These are phyloP conservation scores for Xylaria sp. DNA, from an alignment of 2,329 filamentous ascomycete genomes.

Conservation along the genomic window DNA sequence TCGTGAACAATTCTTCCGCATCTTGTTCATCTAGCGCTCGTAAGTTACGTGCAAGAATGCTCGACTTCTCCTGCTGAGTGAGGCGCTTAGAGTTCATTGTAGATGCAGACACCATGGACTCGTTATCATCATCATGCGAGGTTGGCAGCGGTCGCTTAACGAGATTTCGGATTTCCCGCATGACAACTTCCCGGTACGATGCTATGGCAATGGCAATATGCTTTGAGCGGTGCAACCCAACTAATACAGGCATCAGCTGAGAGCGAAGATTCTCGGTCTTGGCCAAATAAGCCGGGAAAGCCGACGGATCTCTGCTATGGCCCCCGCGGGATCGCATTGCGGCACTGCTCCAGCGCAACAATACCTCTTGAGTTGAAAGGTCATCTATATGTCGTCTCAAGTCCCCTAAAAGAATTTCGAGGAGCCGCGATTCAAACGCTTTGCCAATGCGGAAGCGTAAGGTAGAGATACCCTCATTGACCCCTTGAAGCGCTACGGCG, in stretches of 20 bases:
- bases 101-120: constrained; percentile 86
- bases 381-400: constrained; percentile 81
- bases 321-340: constrained; percentile 76
- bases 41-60: constrained; percentile 86
- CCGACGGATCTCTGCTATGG: constrained; percentile 72
- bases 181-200: constrained; percentile 82
- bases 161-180: constrained; percentile 86
- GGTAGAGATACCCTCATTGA: constrained; percentile 79
- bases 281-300: constrained; percentile 81
- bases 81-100: constrained; percentile 75
- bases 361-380: constrained; percentile 75
- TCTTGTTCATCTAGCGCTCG: constrained; percentile 84
- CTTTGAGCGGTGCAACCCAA: constrained; percentile 82
- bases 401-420: constrained; percentile 81
- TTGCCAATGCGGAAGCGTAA: constrained; percentile 85
- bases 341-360: constrained; percentile 85
- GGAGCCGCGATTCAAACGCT: constrained; percentile 83
- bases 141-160: constrained; percentile 89
- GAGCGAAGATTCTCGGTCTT: constrained; percentile 76
- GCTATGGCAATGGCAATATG: constrained; percentile 84
- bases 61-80: constrained; percentile 88
- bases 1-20: constrained; percentile 82
- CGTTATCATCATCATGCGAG: constrained; percentile 92
- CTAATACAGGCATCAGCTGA: constrained; percentile 75
- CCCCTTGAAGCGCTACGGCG: constrained; percentile 81